Base-by-base conservation (phyloP, 1,139 yeast species). In the Yamadazyma jaroonii region DNA sequence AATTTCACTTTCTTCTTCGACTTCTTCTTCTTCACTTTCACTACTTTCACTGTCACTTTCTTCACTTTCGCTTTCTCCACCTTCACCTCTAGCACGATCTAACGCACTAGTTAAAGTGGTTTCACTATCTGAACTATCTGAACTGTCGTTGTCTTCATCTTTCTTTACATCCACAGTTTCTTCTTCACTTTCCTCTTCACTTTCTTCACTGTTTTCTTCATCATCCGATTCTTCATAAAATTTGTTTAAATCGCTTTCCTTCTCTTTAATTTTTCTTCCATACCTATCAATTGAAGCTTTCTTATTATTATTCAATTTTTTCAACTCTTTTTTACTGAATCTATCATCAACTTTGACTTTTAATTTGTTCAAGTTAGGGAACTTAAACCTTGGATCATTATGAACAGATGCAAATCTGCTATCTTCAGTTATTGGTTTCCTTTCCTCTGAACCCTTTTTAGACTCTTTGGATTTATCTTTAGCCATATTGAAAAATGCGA, bases 301-400 rank as follows among this genome's bases (percentile, higher is more conserved):
- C 42, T 62, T 66, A 1, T 72, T 72, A 7, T 59, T 56, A 32
- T 77, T 78, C 48, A 81, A 73, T 41, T 76, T 75, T 46, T 75
- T 75, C 49, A 84, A 61, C 54, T 89, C 97, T 33, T 75, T 73
- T 49, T 79, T 79, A 48, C 81, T 79, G 61, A 92, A 92, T 61
- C 99, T 79, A 41, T 81, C 85, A 62, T 92, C 99, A 30, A 94
- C 74, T 50, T 85, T 80, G 31, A 88, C 84, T 58, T 84, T 85
- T 46, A 82, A 65, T 45, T 83, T 81, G 50, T 80, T 81, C 56
- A 74, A 73, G 49, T 74, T 81, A 3, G 96, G 92, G 30, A 79
- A 64, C 46, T 78, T 82, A 64, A 92, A 92, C 47, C 96, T 74
- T 3, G 98, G 97, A 60, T 94, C 98, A 48, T 75, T 79, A 52